Base-by-base conservation (phyloP, 1,284 basidiomycete species). In the Heterobasidion irregulare region DNA sequence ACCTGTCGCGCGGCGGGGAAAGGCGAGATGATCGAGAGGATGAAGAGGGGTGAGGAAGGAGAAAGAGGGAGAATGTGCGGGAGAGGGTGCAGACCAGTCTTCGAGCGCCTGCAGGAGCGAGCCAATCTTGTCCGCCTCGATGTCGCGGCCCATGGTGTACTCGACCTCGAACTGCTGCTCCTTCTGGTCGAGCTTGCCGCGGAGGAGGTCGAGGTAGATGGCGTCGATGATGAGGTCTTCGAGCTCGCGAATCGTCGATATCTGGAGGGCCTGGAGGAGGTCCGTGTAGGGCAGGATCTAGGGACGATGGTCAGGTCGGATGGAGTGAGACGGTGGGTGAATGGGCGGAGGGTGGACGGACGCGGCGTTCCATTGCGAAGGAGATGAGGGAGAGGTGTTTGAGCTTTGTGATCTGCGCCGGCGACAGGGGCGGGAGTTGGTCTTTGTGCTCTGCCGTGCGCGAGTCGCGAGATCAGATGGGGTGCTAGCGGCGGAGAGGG, bases 211-310 rank as follows among this genome's bases (percentile, higher is more conserved):
- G 43, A 91, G 83, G 68, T 98, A 98, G 66, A 98, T 92, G 8
- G 88, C 86, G 64, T 98, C 94, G 68, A 99, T 98, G 68, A 98
- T 89, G 59, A 97, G 80, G 68, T 98, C 94, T 68, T 98, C 96
- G 4, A 98, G 82, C 59, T 91, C 89, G 52, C 92, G 84, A 53
- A 92, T 83, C 1, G 80, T 84, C 2, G 80, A 75, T 66, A 94
- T 79, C 49, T 90, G 78, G 16, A 98, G 79, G 1, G 77, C 74
- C 53, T 77, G 65, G 12, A 89, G 77, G 1, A 94, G 76, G 47
- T 78, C 72, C 10, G 78, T 66, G 67, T 94, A 93, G 0, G 88
- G 82, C 4, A 93, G 77, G 57, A 89, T 86, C 90, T 92, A 60
- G 53, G 7, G 26, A 13, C 33, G 5, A 57, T 50, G 13, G 49